A percentile compares a stretch with the other conserved stretches of the same genome.
These are phyloP conservation scores for Westerdykella sp. DNA, from an alignment of 2,329 filamentous ascomycete species.

Conservation along the genomic window DNA sequence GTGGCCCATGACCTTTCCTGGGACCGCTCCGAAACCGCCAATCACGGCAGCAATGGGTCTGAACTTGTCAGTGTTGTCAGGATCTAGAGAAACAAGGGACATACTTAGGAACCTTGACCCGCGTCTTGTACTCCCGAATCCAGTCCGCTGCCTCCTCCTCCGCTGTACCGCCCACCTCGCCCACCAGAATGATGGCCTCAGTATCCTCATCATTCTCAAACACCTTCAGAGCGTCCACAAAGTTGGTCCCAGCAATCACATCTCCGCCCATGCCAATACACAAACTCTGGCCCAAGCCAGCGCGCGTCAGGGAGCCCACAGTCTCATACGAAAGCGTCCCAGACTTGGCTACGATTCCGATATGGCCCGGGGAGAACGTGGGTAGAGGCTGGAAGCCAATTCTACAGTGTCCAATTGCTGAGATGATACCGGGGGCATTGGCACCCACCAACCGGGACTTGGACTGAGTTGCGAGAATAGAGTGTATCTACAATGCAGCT, in stretches of 20 bases:
- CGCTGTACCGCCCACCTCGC: constrained; percentile 64
- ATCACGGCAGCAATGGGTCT: constrained; percentile 69
- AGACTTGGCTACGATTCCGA: constrained; percentile 75
- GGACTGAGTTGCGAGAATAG: constrained; percentile 64
- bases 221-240: constrained; percentile 63
- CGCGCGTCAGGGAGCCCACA: constrained; percentile 65
- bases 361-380: constrained; percentile 61
- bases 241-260: constrained; percentile 65
- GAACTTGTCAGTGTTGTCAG: constrained; percentile 8
- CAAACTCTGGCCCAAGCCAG: constrained; percentile 70
- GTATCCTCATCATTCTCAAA: constrained; percentile 63
- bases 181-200: constrained; percentile 64
- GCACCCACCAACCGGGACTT: constrained; percentile 69
- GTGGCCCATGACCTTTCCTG: constrained; percentile 68
- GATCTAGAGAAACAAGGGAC: constrained; percentile 15
- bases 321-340: constrained; percentile 76
- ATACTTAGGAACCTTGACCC: constrained; percentile 57
- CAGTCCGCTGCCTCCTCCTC: constrained; percentile 69
- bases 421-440: constrained; percentile 77
- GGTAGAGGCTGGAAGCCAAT: constrained; percentile 72
- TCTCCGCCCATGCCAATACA: constrained; percentile 76
- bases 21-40: constrained; percentile 58
- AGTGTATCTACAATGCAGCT: constrained; percentile 61
- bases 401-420: constrained; percentile 61
- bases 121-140: constrained; percentile 60